Evolutionary conservation across 2,329 filamentous ascomycete species (phyloP).

Genomic region (Cercospora sp.): DNA sequence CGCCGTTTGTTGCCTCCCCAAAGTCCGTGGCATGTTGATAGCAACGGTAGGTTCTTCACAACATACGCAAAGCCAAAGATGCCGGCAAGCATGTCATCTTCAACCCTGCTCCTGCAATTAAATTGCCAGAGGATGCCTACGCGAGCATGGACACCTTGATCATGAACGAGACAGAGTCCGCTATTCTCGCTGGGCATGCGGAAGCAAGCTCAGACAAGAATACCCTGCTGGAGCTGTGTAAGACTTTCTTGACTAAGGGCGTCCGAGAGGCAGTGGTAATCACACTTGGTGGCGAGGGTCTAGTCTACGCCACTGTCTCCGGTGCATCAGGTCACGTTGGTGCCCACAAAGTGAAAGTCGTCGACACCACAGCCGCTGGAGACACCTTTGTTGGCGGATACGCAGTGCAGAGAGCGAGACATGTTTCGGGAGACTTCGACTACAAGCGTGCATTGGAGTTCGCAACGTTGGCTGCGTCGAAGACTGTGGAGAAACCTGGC

Average conservation of each 20-base stretch:
- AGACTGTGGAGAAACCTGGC: slow-evolving; percentile 65
- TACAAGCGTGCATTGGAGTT: slow-evolving; percentile 61
- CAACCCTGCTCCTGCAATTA: slow-evolving; percentile 75
- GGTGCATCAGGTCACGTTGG: slow-evolving; percentile 31
- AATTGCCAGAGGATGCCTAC: slow-evolving; percentile 67
- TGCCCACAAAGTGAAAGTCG: slow-evolving; percentile 72
- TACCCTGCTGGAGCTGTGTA: slow-evolving; percentile 42
- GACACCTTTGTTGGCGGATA: slow-evolving; percentile 94
- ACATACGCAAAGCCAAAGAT: slow-evolving; percentile 34
- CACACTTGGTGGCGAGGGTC: slow-evolving; percentile 68
- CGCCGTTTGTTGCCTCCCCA: not conserved
- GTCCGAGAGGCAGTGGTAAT: slow-evolving; percentile 78
- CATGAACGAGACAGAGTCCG: slow-evolving; percentile 88
- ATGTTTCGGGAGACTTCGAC: slow-evolving; percentile 47
- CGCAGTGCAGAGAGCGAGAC: slow-evolving; percentile 68
- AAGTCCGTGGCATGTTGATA: slow-evolving; percentile 11
- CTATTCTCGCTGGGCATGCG: slow-evolving; percentile 61
- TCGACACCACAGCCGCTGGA: slow-evolving; percentile 91
- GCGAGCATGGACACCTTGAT: slow-evolving; percentile 72
- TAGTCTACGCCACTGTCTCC: slow-evolving; percentile 33
- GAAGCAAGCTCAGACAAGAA: slow-evolving; percentile 39
- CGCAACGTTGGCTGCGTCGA: slow-evolving; percentile 64
- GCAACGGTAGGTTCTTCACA: slow-evolving; percentile 34
- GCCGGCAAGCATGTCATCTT: slow-evolving; percentile 61
- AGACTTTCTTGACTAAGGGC: slow-evolving; percentile 66